Base-by-base conservation (phyloP, 345 rosid species). In the Salix udensis region DNA sequence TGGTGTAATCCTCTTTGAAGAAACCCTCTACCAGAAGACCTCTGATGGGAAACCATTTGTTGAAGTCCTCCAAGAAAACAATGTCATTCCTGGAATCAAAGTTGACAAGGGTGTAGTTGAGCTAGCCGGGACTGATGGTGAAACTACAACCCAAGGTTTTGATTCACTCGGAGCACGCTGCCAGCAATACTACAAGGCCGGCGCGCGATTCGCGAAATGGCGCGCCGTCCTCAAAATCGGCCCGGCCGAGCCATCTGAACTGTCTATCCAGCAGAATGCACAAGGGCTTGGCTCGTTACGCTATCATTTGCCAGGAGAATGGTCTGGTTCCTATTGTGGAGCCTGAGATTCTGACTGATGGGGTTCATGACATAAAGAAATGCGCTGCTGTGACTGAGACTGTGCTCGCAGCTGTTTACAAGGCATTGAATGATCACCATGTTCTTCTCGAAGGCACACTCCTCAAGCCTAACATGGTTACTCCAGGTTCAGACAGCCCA, bases 61-160 rank as follows among this genome's bases (percentile, higher is more conserved):
- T 31, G 93, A 91, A 40, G 85, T 92, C 80, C 96, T 95, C 81
- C 89, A 87, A 81, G 96, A 93, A 34, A 88, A 88, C 78, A 87
- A 82, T 24, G 97, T 95, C 23, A 65, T 93, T 75, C 93, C 98
- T 0, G 97, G 98, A 14, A 93, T 95, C 80, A 95, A 95, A 85
- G 98, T 95, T 30, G 98, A 95, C 84, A 93, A 91, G 90, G 98
- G 98, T 40, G 89, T 89, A 0, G 96, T 95, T 23, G 96, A 91
- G 3, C 71, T 93, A 44, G 92, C 97, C 7, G 97, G 96, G 8
- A 93, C 97, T 71, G 88, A 91, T 1, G 94, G 91, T 0, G 98
- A 94, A 82, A 92, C 98, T 78, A 92, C 97, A n/a, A 92, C 98
- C n/a, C 98, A 94, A 81, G 98, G 98, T 65, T 83, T 91, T 1